These are phyloP conservation scores for Colletotrichum paranaense DNA, from an alignment of 2,329 filamentous ascomycete genomes.

Conservation along the genomic window DNA sequence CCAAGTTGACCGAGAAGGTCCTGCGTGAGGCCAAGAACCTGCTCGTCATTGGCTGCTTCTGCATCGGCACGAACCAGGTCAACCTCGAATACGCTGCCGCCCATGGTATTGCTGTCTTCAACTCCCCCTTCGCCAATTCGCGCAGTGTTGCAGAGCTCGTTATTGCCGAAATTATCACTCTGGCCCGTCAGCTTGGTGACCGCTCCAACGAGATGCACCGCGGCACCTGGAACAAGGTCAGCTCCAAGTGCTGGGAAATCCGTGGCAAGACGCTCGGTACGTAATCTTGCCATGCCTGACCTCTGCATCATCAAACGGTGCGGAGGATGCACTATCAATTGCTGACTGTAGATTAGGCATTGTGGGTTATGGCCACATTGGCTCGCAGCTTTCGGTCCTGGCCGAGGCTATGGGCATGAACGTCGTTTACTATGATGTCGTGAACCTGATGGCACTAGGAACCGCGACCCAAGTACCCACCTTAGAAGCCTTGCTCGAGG, in stretches of 20 bases:
- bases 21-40: constrained; percentile 92
- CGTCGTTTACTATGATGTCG: constrained; percentile 96
- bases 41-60: constrained; percentile 97
- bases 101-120: constrained; percentile 96
- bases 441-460: constrained; percentile 94
- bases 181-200: constrained; percentile 93
- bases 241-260: constrained; percentile 96
- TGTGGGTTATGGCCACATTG: constrained; percentile 97
- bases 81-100: constrained; percentile 85
- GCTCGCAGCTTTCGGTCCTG: constrained; percentile 92
- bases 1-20: constrained; percentile 88
- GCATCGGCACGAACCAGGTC: constrained; percentile 97
- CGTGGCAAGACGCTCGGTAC: constrained; percentile 93
- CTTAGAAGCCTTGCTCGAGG: constrained; percentile 79
- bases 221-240: constrained; percentile 98
- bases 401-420: constrained; percentile 98
- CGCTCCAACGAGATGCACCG: constrained; percentile 94
- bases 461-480: constrained; percentile 85
- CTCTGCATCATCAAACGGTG: not conserved
- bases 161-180: constrained; percentile 90
- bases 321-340: constrained; percentile 2
- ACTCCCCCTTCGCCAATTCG: constrained; percentile 98
- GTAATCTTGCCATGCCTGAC: constrained; percentile 36
- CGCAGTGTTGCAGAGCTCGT: constrained; percentile 96
- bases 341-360: constrained; percentile 68